phyloP scores from a whole-genome alignment of 2,329 filamentous ascomycete genomes.

The Thielaviopsis cerberus region DNA sequence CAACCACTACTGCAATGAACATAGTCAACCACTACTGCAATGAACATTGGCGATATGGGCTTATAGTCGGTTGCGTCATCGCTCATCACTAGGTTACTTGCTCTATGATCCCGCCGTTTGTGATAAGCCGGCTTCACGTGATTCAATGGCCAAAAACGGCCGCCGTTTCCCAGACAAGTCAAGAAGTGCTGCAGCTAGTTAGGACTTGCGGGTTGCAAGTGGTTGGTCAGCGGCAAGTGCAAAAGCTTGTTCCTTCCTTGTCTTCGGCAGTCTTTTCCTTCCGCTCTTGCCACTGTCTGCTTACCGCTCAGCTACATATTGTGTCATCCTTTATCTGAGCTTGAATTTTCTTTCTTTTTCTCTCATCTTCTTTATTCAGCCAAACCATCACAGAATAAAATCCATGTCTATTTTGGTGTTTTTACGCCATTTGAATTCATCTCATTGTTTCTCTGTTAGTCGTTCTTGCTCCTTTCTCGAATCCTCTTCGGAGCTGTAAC shows the following conservation, averaged over 20 bases:
- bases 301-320: background rate
- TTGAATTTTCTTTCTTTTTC: background rate
- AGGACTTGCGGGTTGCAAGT: no score
- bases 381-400: no score
- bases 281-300: background rate
- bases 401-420: background rate
- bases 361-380: background rate
- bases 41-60: no score
- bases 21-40: no score
- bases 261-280: background rate
- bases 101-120: no score
- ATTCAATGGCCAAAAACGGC: background rate
- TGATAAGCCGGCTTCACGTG: background rate
- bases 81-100: no score
- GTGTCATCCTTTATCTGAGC: background rate
- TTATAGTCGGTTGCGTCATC: no score
- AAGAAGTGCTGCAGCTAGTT: background rate
- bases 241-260: background rate
- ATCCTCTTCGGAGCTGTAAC: background rate
- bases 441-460: background rate
- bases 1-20: no score
- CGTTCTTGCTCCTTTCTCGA: background rate
- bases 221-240: background rate
- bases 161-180: background rate
- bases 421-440: no score